Evolutionary conservation across 2,329 filamentous ascomycete genomes (phyloP).

Genomic region (Tricladium varicosporioides): DNA sequence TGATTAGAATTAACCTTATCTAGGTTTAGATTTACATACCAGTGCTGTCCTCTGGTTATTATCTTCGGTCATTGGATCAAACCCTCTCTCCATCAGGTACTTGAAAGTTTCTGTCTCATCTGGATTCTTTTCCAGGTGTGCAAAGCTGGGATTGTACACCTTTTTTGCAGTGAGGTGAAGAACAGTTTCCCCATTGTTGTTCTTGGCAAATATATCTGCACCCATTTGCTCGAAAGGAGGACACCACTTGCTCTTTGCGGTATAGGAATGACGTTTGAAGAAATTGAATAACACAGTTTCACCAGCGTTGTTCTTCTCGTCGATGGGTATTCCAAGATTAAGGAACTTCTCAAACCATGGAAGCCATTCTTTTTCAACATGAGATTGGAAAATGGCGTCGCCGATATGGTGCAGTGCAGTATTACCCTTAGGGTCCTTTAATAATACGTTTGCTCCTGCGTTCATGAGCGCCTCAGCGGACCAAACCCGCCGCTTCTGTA

Average conservation of each 20-base stretch:
- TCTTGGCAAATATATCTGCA: conserved; percentile 12
- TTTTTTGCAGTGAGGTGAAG: conserved; percentile 16
- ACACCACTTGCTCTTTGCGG: not conserved
- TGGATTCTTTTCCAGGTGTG: not conserved
- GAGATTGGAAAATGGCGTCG: not conserved
- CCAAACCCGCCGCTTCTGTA: conserved; percentile 15
- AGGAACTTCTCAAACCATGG: conserved; percentile 14
- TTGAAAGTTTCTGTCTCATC: conserved; percentile 8
- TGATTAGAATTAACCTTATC: not conserved
- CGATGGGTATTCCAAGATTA: conserved; percentile 17
- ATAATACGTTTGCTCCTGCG: not conserved
- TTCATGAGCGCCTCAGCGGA: conserved; percentile 1
- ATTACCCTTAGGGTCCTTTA: conserved; percentile 1
- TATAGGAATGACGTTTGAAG: conserved; percentile 1
- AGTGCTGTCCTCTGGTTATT: conserved; percentile 13
- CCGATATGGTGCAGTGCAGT: conserved; percentile 10
- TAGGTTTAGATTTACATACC: not conserved
- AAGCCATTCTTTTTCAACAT: not conserved
- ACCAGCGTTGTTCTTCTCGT: conserved; percentile 18
- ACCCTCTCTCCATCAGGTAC: conserved; percentile 16
- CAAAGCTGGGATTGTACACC: not conserved
- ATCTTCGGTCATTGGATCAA: conserved; percentile 18
- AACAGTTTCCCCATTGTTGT: conserved; percentile 15
- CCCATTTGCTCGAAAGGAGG: conserved; percentile 5
- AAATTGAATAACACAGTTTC: conserved; percentile 12